Base-by-base conservation (phyloP, 495 filamentous ascomycete genomes). In the Penicillium steckii region DNA sequence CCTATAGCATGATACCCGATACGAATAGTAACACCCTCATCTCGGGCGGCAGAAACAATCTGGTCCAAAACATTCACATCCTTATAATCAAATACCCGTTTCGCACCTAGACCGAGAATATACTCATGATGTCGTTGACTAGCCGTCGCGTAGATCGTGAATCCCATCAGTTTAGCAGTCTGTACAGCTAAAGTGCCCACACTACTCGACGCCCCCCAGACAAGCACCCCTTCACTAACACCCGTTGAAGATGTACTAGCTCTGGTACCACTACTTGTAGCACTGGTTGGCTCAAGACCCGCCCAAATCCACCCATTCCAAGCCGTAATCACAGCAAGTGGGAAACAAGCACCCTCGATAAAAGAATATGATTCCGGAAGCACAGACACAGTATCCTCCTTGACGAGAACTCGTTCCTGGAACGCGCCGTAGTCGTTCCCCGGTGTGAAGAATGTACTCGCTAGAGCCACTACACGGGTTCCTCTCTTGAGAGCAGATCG, bases 131-230 rank as follows among this genome's bases (percentile, higher is more conserved):
- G 42, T 45, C 48, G 47, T 17, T 18, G 10, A 42, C 56, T 48
- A n/a, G 56, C 56, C 8, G 56, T 55, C 2, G 56, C 56, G 40
- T 59, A 59, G 5, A 59, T 52, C 12, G 38, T 42, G 30, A 47
- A 59, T 4, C 56, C 56, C 33, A 52, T 40, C 17, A 48, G 17
- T 8, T 41, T 48, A 1, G 56, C 77, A 3, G 61, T 40, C 48
- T 82, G 79, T 8, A 82, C 56, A 3, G 51, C 56, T 17, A 59
- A 48, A 0, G 52, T 38, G 0, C 56, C 56, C 40, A 59, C 49
- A 46, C 52, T 78, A 38, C 69, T 74, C 29, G 75, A 60, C 4
- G 62, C 80, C 3, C 79, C 80, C 79, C 78, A 82, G 13, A 59
- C 38, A 19, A 59, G 21, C 4, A 59, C 48, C 8, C 52, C 56